Evolutionary conservation across 2,329 filamentous ascomycete species (phyloP).

Genomic region (Metarhizium anisopliae): DNA sequence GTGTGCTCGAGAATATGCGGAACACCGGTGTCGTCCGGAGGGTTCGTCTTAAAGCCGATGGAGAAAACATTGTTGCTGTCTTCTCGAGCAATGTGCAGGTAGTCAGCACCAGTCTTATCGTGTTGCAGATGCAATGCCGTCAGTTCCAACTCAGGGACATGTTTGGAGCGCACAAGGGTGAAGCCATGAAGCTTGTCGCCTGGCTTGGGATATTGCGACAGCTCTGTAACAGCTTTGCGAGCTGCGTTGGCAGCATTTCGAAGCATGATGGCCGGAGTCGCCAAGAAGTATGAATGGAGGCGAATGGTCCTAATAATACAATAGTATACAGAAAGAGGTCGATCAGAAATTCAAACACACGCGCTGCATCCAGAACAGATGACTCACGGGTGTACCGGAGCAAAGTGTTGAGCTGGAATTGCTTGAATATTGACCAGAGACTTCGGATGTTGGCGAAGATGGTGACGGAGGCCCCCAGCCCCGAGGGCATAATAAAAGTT

Average conservation of each 20-base stretch:
- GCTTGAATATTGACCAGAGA: background rate
- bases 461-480: background rate
- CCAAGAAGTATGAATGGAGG: background rate
- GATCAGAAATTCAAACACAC: background rate
- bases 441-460: background rate
- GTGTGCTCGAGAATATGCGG: constrained; percentile 98
- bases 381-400: background rate
- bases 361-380: background rate
- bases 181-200: constrained; percentile 91
- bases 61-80: constrained; percentile 99
- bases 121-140: constrained; percentile 86
- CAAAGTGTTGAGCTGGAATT: background rate
- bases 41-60: constrained; percentile 98
- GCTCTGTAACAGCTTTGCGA: constrained; percentile 62
- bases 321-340: background rate
- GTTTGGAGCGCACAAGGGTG: constrained; percentile 78
- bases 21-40: constrained; percentile 89
- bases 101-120: constrained; percentile 92
- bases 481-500: background rate
- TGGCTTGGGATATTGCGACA: constrained; percentile 64
- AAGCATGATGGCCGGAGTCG: constrained; percentile 30
- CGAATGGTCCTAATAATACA: background rate
- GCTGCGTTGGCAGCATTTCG: constrained; percentile 43
- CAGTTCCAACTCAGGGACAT: constrained; percentile 88
- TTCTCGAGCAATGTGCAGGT: constrained; percentile 87